A percentile compares a stretch with the other conserved stretches of the same genome.
Evolutionary conservation across 441 rosid species (phyloP).

Genomic region (Manihot esculenta): DNA sequence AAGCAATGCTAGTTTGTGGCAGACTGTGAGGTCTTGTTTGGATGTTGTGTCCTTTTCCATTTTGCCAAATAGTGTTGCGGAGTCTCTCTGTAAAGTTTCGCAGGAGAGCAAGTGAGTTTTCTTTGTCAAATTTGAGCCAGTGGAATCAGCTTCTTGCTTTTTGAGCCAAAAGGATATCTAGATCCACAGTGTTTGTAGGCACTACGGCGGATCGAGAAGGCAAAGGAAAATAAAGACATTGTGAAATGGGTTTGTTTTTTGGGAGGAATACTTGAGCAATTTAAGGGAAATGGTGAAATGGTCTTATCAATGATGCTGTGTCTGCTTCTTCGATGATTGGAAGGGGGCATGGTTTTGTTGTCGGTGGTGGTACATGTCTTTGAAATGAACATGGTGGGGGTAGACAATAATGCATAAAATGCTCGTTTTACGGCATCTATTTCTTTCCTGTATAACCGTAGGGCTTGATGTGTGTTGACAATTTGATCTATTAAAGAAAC

Average conservation of each 20-base stretch:
- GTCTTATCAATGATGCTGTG: conserved; percentile 45
- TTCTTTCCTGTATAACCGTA: conserved; percentile 5
- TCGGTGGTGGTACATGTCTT: conserved; percentile 43
- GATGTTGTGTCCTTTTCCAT: conserved; percentile 21
- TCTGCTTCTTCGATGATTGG: conserved; percentile 34
- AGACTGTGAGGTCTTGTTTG: conserved; percentile 17
- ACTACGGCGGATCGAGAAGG: conserved; percentile 12
- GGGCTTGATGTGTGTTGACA: conserved; percentile 21
- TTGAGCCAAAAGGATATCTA: conserved; percentile 24
- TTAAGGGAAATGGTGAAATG: conserved; percentile 40
- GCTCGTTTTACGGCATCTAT: conserved; percentile 14
- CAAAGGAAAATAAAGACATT: conserved; percentile 7
- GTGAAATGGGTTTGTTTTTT: conserved; percentile 18
- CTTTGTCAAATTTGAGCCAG: conserved; percentile 17
- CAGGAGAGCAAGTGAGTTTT: not conserved
- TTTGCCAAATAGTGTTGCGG: conserved; percentile 20
- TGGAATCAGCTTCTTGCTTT: conserved; percentile 27
- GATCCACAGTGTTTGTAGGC: conserved; percentile 26
- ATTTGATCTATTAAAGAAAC: conserved; percentile 22
- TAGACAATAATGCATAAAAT: conserved; percentile 41
- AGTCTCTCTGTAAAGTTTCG: conserved; percentile 5
- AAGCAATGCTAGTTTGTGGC: conserved; percentile 21
- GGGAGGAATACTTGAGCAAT: conserved; percentile 23
- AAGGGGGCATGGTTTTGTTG: conserved; percentile 37
- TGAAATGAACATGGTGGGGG: conserved; percentile 51